phyloP scores from a whole-genome alignment of 768 basidiomycete genomes.

The Mycena crocata region DNA sequence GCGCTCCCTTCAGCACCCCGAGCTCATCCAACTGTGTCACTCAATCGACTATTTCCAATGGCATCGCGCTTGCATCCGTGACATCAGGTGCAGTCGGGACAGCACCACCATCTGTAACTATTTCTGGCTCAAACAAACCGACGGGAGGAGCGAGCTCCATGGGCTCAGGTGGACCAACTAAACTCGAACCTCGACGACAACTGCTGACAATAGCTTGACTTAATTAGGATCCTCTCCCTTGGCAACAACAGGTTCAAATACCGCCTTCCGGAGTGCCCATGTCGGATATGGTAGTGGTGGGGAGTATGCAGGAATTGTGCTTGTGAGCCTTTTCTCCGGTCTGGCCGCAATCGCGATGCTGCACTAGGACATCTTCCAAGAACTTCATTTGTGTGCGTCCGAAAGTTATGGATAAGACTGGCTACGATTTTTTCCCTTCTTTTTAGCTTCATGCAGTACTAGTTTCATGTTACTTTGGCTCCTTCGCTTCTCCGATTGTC shows the following conservation, averaged over 20 bases:
- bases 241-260: not conserved
- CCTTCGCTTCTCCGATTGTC: too few relatives aligned
- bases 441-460: too few relatives aligned
- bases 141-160: not conserved
- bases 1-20: slow-evolving; percentile 48
- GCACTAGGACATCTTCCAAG: not conserved
- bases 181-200: not conserved
- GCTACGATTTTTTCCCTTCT: too few relatives aligned
- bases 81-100: slow-evolving; percentile 16
- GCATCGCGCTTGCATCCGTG: slow-evolving; percentile 43
- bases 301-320: slow-evolving; percentile 19
- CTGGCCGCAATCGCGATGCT: slow-evolving; percentile 25
- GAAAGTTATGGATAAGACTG: too few relatives aligned
- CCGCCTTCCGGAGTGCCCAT: not conserved
- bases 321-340: slow-evolving; percentile 22
- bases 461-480: too few relatives aligned
- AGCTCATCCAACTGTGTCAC: slow-evolving; percentile 55
- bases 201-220: not conserved
- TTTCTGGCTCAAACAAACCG: not conserved
- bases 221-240: slow-evolving; percentile 4
- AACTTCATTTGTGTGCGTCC: not conserved
- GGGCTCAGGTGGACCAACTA: not conserved
- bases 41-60: slow-evolving; percentile 51
- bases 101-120: not conserved
- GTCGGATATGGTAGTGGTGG: slow-evolving; percentile 10